phyloP scores from a whole-genome alignment of 2,329 filamentous ascomycete genomes.

The Aspergillus sojae region DNA sequence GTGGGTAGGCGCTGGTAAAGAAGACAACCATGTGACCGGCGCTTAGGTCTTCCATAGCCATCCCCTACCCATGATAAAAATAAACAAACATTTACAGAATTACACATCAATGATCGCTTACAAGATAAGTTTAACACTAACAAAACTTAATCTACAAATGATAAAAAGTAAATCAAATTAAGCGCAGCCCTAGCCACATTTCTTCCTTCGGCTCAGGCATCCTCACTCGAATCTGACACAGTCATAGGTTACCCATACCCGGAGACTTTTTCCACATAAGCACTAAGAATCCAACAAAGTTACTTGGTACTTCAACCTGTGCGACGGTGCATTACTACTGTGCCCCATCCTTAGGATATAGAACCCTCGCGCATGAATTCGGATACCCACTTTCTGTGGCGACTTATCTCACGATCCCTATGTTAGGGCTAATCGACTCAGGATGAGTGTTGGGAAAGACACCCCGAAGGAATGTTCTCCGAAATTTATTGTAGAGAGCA shows the following conservation, averaged over 20 bases:
- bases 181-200: not conserved
- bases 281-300: not conserved
- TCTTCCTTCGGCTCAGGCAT: not conserved
- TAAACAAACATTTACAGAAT: too few species aligned
- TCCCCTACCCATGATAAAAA: too few species aligned
- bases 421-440: not conserved
- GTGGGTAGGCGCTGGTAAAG: too few species aligned
- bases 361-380: not conserved
- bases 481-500: not conserved
- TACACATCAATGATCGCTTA: too few species aligned
- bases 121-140: too few species aligned
- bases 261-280: not conserved
- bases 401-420: not conserved
- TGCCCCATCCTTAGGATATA: not conserved
- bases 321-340: not conserved
- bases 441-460: not conserved
- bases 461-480: not conserved
- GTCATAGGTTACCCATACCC: not conserved
- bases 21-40: too few species aligned
- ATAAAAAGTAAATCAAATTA: not conserved
- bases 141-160: not conserved
- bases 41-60: too few species aligned
- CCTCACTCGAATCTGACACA: not conserved
- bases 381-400: not conserved
- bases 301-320: not conserved